Evolutionary conservation across 352 stramenopile genomes (phyloP).

Genomic region (Nothophytophthora sp.): DNA sequence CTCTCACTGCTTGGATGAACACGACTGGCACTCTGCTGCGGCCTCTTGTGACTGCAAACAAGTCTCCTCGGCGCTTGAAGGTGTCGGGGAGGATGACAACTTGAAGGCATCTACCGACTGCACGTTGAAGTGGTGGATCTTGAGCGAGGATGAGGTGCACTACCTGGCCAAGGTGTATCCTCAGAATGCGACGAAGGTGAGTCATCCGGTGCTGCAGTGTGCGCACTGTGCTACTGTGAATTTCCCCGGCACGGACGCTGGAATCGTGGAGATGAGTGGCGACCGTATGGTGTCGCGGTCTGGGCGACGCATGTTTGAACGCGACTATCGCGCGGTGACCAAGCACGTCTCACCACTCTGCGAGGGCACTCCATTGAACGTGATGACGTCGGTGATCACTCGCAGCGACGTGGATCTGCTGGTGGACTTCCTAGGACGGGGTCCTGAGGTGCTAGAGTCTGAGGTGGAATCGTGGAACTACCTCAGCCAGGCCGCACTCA

Average conservation of each 20-base stretch:
- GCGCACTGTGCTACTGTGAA: slow-evolving; percentile 77
- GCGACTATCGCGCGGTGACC: slow-evolving; percentile 77
- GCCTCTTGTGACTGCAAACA: slow-evolving; percentile 33
- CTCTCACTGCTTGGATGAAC: slow-evolving; percentile 46
- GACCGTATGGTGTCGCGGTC: slow-evolving; percentile 69
- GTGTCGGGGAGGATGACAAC: slow-evolving; percentile 4
- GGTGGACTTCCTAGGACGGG: slow-evolving; percentile 38
- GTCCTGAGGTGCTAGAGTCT: slow-evolving; percentile 65
- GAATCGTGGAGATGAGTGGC: slow-evolving; percentile 70
- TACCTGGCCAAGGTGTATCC: slow-evolving; percentile 73
- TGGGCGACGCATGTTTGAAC: slow-evolving; percentile 75
- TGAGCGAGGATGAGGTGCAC: slow-evolving; percentile 67
- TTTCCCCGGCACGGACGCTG: slow-evolving; percentile 74
- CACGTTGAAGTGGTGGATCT: slow-evolving; percentile 68
- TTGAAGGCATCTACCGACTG: slow-evolving; percentile 7
- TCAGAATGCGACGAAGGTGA: slow-evolving; percentile 32
- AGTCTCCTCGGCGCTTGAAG: slow-evolving; percentile 1
- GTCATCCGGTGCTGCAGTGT: slow-evolving; percentile 72
- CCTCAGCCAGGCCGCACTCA: slow-evolving; percentile 41
- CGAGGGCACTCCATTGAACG: slow-evolving; percentile 65
- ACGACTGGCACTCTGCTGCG: slow-evolving; percentile 38
- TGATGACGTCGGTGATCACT: slow-evolving; percentile 43
- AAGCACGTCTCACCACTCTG: slow-evolving; percentile 78
- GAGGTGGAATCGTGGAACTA: slow-evolving; percentile 67
- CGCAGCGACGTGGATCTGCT: slow-evolving; percentile 53